phyloP scores from a whole-genome alignment of 371 early-diverging fungal species.

The Globomyces sp. region DNA sequence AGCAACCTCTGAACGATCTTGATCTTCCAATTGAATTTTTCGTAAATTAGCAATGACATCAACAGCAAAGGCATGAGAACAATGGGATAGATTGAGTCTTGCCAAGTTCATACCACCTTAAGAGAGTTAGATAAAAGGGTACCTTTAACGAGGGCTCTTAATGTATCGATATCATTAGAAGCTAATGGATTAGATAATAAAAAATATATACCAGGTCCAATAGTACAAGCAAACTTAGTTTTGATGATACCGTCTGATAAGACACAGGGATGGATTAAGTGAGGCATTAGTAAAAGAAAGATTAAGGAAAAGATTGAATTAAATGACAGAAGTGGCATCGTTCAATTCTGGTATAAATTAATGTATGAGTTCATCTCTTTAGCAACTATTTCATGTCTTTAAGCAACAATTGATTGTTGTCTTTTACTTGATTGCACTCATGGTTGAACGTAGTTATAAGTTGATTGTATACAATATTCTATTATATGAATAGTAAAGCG shows the following conservation, averaged over 20 bases:
- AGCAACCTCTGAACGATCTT: constrained; percentile 41
- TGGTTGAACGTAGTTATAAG: too few relatives aligned
- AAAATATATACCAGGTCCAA: constrained; percentile 33
- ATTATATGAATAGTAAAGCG: too few relatives aligned
- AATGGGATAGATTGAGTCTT: constrained; percentile 64
- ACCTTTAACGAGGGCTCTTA: background rate
- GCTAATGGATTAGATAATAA: constrained; percentile 4
- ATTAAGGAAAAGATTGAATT: too few relatives aligned
- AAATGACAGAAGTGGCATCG: too few relatives aligned
- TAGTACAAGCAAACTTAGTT: constrained; percentile 51
- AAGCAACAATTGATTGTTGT: too few relatives aligned
- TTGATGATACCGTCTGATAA: constrained; percentile 22
- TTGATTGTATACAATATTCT: too few relatives aligned
- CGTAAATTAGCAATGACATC: constrained; percentile 51
- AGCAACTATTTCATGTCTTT: too few relatives aligned
- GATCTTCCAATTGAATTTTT: constrained; percentile 30
- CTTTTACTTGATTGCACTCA: too few relatives aligned
- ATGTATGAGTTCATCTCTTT: too few relatives aligned
- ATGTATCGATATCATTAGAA: background rate
- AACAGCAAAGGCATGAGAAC: constrained; percentile 44
- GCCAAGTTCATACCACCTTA: constrained; percentile 59
- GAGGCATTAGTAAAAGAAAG: background rate
- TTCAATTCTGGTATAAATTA: too few relatives aligned
- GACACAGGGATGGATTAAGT: constrained; percentile 7
- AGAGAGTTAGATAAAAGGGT: constrained; percentile 28